Evolutionary conservation across 129 eudicot genomes (phyloP).

Genomic region (Scalesia atractyloides): DNA sequence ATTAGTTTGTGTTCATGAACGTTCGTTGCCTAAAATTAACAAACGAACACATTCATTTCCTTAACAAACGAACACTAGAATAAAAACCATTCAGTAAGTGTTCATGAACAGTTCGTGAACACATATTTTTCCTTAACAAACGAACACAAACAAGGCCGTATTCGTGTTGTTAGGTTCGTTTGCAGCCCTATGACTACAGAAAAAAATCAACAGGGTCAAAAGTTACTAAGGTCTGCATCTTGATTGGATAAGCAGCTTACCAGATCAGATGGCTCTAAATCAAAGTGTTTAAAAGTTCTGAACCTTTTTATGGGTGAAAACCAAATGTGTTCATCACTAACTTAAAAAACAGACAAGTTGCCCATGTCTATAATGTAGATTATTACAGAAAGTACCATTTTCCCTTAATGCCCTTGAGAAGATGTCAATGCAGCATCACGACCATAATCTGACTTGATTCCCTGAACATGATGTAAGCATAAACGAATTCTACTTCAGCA

Average conservation of each 20-base stretch:
- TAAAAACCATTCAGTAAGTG: too few species aligned
- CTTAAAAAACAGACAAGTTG: not conserved
- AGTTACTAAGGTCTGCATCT: not conserved
- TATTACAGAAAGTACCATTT: conserved; percentile 41
- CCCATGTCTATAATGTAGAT: not conserved
- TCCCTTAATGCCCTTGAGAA: conserved; percentile 44
- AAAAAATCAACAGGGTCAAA: not conserved
- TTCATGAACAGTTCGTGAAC: too few species aligned
- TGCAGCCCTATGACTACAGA: too few species aligned
- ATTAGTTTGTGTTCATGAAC: too few species aligned
- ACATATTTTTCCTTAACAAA: too few species aligned
- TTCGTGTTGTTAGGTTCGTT: too few species aligned
- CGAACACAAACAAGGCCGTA: too few species aligned
- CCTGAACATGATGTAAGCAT: conserved; percentile 34
- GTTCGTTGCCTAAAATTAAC: too few species aligned
- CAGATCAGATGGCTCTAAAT: not conserved
- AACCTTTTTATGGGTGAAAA: not conserved
- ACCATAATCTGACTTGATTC: conserved; percentile 37
- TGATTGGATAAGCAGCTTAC: not conserved
- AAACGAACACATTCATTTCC: too few species aligned
- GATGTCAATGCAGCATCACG: conserved; percentile 38
- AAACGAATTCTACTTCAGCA: conserved; percentile 18
- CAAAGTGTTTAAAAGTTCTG: not conserved
- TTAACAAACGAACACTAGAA: too few species aligned
- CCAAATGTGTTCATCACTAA: not conserved